phyloP scores from a whole-genome alignment of 139 green algal species.

The Pleodorina starrii region DNA sequence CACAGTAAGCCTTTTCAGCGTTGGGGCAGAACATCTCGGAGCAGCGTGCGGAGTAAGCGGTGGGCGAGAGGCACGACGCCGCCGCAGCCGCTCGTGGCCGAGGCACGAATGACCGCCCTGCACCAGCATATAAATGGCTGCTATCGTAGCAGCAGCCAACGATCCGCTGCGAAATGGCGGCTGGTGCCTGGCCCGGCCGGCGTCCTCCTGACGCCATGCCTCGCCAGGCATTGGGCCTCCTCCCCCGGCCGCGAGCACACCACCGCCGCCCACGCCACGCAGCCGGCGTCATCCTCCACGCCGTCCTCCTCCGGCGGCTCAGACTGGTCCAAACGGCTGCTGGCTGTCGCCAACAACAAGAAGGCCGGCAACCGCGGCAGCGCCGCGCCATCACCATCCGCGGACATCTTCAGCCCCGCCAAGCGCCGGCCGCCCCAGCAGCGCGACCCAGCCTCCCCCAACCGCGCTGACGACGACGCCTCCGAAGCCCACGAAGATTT shows the following conservation, averaged over 20 bases:
- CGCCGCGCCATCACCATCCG: neutral
- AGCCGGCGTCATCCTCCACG: neutral
- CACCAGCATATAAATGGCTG: neutral
- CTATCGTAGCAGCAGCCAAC: neutral
- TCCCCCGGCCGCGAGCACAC: too few relatives aligned
- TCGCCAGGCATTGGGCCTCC: too few relatives aligned
- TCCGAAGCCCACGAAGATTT: too few relatives aligned
- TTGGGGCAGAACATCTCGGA: too few relatives aligned
- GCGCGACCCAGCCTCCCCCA: neutral
- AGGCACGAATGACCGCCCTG: neutral
- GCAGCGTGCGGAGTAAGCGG: too few relatives aligned
- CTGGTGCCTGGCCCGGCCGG: neutral
- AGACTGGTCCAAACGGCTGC: slow-evolving; percentile 51
- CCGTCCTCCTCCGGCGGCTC: neutral
- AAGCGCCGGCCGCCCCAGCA: neutral
- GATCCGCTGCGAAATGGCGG: neutral
- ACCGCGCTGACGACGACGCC: neutral
- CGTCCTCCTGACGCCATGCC: too few relatives aligned
- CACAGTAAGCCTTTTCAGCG: too few relatives aligned
- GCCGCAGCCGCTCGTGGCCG: too few relatives aligned
- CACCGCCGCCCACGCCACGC: neutral
- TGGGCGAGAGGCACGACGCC: too few relatives aligned
- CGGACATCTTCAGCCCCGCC: slow-evolving; percentile 39
- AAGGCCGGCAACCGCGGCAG: neutral
- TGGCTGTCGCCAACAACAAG: slow-evolving; percentile 37